A percentile compares a stretch with the other conserved stretches of the same genome.
phyloP scores from a whole-genome alignment of 148 eudicot species.

The Vaccinium macrocarpon region DNA sequence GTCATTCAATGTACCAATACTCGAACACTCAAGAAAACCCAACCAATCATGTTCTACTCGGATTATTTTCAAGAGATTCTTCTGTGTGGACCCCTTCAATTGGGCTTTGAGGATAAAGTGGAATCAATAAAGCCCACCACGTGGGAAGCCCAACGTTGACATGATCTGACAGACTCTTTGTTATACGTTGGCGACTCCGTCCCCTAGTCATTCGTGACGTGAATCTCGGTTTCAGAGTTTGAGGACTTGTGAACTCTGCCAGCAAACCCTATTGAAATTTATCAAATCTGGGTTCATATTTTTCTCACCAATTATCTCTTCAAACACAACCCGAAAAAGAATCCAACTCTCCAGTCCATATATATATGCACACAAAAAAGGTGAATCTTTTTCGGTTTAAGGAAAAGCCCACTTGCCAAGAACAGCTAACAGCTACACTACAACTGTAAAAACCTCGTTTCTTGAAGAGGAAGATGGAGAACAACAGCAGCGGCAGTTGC shows the following conservation, averaged over 20 bases:
- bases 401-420: background rate
- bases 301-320: background rate
- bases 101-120: too few species aligned
- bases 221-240: background rate
- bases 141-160: constrained; percentile 3
- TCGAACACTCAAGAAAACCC: too few species aligned
- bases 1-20: too few species aligned
- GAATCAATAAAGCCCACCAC: background rate
- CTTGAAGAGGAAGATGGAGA: constrained; percentile 19
- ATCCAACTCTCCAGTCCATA: background rate
- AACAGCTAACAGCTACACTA: constrained; percentile 6
- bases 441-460: background rate
- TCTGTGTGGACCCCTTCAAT: too few species aligned
- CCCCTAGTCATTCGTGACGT: background rate
- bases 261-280: background rate
- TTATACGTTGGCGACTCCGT: background rate
- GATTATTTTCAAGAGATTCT: too few species aligned
- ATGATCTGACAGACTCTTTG: background rate
- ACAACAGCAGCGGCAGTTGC: constrained; percentile 12
- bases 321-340: background rate
- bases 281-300: background rate
- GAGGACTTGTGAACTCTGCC: background rate
- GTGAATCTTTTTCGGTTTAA: background rate
- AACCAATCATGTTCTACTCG: too few species aligned
- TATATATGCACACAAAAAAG: background rate